Conservation (phyloP, 768 basidiomycete genomes). For the Pleurotus eryngii region DNA sequence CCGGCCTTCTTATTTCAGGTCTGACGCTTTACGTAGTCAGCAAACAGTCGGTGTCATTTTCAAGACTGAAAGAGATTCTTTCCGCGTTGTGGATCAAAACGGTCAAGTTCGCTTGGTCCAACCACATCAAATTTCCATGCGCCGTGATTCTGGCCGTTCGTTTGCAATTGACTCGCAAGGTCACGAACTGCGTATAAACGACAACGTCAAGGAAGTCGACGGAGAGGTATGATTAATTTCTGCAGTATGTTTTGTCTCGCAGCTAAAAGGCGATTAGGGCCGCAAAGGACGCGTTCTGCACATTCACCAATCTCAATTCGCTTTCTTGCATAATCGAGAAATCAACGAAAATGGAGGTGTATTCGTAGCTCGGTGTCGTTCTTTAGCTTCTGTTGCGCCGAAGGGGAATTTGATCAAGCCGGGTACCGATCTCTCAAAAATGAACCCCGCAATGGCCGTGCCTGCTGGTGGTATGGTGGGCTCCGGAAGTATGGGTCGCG, state of each 20-base stretch:
- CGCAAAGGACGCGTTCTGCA: constrained; percentile 91
- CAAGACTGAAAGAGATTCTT: constrained; percentile 93
- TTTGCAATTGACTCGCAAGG: constrained; percentile 90
- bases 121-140: constrained; percentile 93
- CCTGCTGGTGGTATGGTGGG: constrained; percentile 75
- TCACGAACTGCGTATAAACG: constrained; percentile 81
- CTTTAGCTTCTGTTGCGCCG: constrained; percentile 81
- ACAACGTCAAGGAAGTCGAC: constrained; percentile 90
- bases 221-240: constrained; percentile 61
- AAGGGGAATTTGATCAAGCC: constrained; percentile 72
- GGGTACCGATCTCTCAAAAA: constrained; percentile 78
- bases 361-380: constrained; percentile 86
- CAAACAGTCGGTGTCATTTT: constrained; percentile 97
- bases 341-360: constrained; percentile 89
- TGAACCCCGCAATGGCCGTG: constrained; percentile 79
- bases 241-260: neutral
- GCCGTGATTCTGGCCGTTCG: constrained; percentile 73
- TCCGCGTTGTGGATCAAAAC: constrained; percentile 95
- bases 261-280: constrained; percentile 36
- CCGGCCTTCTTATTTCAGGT: neutral
- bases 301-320: constrained; percentile 90
- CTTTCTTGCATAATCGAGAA: constrained; percentile 93
- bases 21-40: constrained; percentile 43
- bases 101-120: constrained; percentile 86
- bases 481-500: constrained; percentile 73